Conservation (phyloP, 2,329 filamentous ascomycete genomes). For the Colletotrichum cordylinicola region DNA sequence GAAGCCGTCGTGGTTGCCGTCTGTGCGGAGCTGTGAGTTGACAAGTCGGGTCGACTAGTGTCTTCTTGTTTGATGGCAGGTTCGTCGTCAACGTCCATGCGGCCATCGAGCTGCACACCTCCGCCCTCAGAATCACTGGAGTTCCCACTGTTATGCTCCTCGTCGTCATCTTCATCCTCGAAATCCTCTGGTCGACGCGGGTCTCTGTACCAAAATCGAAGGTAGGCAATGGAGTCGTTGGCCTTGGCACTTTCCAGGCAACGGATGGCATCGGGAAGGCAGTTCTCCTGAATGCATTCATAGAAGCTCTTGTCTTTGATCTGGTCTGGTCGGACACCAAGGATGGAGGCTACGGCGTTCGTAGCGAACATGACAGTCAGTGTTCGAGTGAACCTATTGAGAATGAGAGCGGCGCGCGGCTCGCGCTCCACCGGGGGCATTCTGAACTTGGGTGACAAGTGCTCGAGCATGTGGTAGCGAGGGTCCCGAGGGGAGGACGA, state of each 20-base stretch:
- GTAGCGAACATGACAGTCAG: slow-evolving; percentile 88
- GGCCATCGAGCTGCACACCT: slow-evolving; percentile 48
- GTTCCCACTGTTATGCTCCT: slow-evolving; percentile 39
- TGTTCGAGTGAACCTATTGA: slow-evolving; percentile 86
- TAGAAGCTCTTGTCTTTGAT: slow-evolving; percentile 84
- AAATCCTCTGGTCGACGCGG: slow-evolving; percentile 65
- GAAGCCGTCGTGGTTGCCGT: neutral
- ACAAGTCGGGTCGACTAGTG: neutral
- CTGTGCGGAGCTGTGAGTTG: slow-evolving; percentile 23
- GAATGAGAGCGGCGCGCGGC: slow-evolving; percentile 81
- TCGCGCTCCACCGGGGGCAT: slow-evolving; percentile 71
- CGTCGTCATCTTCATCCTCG: slow-evolving; percentile 44
- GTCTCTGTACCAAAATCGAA: slow-evolving; percentile 85
- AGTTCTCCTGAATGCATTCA: slow-evolving; percentile 82
- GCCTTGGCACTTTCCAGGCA: slow-evolving; percentile 86
- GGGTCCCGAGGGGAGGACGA: slow-evolving; percentile 83
- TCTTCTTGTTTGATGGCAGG: slow-evolving; percentile 43
- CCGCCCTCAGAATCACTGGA: slow-evolving; percentile 49
- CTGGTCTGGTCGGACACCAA: slow-evolving; percentile 73
- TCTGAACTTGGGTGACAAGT: slow-evolving; percentile 81
- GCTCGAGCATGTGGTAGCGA: slow-evolving; percentile 88
- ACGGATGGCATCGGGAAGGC: slow-evolving; percentile 75
- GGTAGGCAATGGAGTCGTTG: slow-evolving; percentile 89
- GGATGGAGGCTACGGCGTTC: slow-evolving; percentile 74
- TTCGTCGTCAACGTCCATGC: slow-evolving; percentile 47